Conservation (phyloP, 1,284 basidiomycete genomes). For the Tilletiaria anomala region DNA sequence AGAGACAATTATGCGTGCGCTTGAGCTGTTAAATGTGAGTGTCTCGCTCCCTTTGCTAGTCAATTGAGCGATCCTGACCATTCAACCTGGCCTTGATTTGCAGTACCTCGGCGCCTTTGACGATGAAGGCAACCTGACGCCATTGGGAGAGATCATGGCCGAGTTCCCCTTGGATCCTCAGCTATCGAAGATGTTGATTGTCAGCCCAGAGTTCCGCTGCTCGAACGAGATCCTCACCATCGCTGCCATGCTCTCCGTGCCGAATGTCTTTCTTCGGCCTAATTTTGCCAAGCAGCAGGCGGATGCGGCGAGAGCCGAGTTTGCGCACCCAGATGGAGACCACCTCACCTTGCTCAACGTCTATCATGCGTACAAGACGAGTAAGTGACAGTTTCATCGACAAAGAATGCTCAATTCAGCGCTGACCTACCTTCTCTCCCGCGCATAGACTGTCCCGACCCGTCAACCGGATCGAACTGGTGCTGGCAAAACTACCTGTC, state of each 20-base stretch:
- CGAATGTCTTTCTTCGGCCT: constrained; percentile 84
- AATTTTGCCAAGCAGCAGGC: constrained; percentile 63
- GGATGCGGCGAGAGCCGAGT: constrained; percentile 73
- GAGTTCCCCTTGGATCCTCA: constrained; percentile 97
- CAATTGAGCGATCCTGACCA: background rate
- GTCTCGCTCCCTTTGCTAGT: background rate
- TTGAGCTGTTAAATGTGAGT: constrained; percentile 66
- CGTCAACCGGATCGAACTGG: constrained; percentile 49
- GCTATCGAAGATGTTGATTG: constrained; percentile 93
- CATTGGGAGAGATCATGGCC: constrained; percentile 81
- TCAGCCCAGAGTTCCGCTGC: constrained; percentile 91
- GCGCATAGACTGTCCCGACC: constrained; percentile 16
- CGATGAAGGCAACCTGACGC: constrained; percentile 81
- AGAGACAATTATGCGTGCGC: constrained; percentile 91
- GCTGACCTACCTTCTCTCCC: background rate
- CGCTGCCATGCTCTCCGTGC: constrained; percentile 84
- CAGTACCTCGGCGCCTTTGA: constrained; percentile 73
- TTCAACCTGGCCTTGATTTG: background rate
- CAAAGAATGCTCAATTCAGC: background rate
- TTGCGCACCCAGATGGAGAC: constrained; percentile 87
- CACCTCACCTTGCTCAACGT: constrained; percentile 90
- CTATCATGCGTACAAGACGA: constrained; percentile 79
- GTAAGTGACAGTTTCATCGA: too few relatives aligned
- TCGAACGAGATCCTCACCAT: constrained; percentile 91
- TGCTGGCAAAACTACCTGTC: constrained; percentile 86